These are phyloP conservation scores for Glycine soja DNA, from an alignment of 306 rosid species.

Conservation along the genomic window DNA sequence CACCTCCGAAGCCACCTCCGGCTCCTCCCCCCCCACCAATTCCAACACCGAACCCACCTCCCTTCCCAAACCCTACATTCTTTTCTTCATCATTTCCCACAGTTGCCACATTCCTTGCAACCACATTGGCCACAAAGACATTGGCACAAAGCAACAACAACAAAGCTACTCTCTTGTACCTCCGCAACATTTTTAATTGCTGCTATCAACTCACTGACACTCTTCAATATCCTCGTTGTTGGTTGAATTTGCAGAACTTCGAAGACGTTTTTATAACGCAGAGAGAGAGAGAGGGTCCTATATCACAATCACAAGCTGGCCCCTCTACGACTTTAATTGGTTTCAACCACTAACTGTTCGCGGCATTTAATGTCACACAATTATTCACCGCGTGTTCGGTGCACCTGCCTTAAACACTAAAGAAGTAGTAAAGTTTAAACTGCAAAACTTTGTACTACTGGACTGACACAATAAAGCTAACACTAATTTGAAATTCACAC, in stretches of 20 bases:
- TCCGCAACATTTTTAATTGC: slow-evolving; percentile 49
- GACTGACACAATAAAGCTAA: slow-evolving; percentile 19
- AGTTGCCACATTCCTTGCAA: slow-evolving; percentile 63
- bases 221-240: background rate
- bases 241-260: slow-evolving; percentile 27
- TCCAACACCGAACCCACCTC: slow-evolving; percentile 55
- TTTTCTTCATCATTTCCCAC: slow-evolving; percentile 53
- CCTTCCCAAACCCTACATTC: slow-evolving; percentile 54
- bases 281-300: background rate
- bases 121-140: slow-evolving; percentile 61
- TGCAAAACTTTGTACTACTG: slow-evolving; percentile 33
- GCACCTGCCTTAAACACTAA: slow-evolving; percentile 47
- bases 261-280: slow-evolving; percentile 45
- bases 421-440: slow-evolving; percentile 16
- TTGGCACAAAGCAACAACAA: slow-evolving; percentile 61
- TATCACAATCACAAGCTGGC: background rate
- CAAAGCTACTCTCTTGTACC: slow-evolving; percentile 46
- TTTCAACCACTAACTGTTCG: slow-evolving; percentile 68
- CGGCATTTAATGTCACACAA: slow-evolving; percentile 53
- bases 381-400: slow-evolving; percentile 50
- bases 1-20: slow-evolving; percentile 34
- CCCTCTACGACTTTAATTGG: slow-evolving; percentile 42
- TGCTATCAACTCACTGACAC: slow-evolving; percentile 36
- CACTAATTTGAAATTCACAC: slow-evolving; percentile 30
- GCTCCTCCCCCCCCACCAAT: slow-evolving; percentile 45